A percentile compares a stretch with the other conserved stretches of the same genome.
phyloP scores from a whole-genome alignment of 176 grass and related monocot species.

The Eremochloa ophiuroides region DNA sequence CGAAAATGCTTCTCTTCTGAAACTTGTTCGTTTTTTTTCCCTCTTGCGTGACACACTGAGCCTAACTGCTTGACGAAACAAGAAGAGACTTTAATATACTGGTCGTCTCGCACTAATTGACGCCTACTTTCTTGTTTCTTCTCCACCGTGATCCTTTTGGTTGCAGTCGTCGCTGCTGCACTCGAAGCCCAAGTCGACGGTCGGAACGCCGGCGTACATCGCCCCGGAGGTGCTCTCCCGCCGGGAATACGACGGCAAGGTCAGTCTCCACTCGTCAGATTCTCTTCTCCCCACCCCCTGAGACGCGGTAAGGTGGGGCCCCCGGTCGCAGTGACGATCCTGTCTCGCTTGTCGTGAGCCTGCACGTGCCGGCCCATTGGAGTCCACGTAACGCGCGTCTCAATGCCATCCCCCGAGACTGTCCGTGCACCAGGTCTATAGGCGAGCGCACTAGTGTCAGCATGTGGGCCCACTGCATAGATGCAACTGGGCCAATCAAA shows the following conservation, averaged over 20 bases:
- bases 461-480: not conserved
- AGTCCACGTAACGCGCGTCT: slow-evolving; percentile 32
- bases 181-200: slow-evolving; percentile 92
- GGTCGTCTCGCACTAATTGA: not conserved
- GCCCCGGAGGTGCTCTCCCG: slow-evolving; percentile 85
- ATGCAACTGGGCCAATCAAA: too few relatives aligned
- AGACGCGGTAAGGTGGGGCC: slow-evolving; percentile 21
- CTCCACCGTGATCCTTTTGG: not conserved
- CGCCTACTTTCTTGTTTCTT: slow-evolving; percentile 15
- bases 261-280: slow-evolving; percentile 28
- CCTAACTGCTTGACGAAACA: slow-evolving; percentile 1
- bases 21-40: not conserved
- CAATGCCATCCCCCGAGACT: not conserved
- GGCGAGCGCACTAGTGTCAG: not conserved
- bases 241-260: slow-evolving; percentile 95
- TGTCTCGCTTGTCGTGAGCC: slow-evolving; percentile 8
- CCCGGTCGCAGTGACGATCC: not conserved
- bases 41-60: not conserved
- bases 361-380: slow-evolving; percentile 28
- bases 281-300: not conserved
- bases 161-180: slow-evolving; percentile 81
- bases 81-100: not conserved
- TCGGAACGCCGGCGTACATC: slow-evolving; percentile 89
- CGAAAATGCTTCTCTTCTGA: not conserved
- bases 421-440: not conserved